Percentiles rank a stretch among this genome's conserved stretches.
These are phyloP conservation scores for Ophiostoma pallidulum DNA, from an alignment of 2,329 filamentous ascomycete genomes.

Conservation along the genomic window DNA sequence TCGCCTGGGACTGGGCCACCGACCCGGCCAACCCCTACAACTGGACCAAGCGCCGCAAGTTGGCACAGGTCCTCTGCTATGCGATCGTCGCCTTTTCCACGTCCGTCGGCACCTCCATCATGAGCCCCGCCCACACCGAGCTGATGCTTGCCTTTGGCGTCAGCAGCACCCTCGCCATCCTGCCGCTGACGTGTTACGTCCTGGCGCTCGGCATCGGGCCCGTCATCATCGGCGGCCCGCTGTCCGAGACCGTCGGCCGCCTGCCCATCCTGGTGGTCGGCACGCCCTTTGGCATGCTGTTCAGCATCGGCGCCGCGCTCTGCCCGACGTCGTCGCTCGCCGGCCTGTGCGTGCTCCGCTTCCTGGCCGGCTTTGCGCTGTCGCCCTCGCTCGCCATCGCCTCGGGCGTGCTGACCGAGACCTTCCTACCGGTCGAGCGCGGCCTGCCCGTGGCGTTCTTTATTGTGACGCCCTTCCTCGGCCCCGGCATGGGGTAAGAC, in stretches of 20 bases:
- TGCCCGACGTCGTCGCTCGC: constrained; percentile 35
- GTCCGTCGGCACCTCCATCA: constrained; percentile 44
- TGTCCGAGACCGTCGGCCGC: constrained; percentile 50
- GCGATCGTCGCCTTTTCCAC: constrained; percentile 35
- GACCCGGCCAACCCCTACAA: constrained; percentile 42
- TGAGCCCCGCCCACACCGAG: constrained; percentile 36
- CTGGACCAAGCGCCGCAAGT: constrained; percentile 36
- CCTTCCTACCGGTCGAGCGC: constrained; percentile 33
- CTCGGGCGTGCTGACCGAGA: constrained; percentile 41
- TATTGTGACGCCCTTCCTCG: constrained; percentile 43
- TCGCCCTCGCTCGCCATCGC: constrained; percentile 40
- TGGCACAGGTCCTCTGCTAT: constrained; percentile 29
- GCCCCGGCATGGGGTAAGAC: constrained; percentile 42
- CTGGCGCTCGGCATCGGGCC: constrained; percentile 52
- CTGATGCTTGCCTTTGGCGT: constrained; percentile 46
- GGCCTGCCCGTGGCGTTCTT: constrained; percentile 35
- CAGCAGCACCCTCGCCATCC: constrained; percentile 44
- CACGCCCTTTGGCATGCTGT: constrained; percentile 40
- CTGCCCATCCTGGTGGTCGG: constrained; percentile 40
- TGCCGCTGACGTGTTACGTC: constrained; percentile 51
- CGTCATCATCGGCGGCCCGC: constrained; percentile 45
- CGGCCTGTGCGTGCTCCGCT: constrained; percentile 43
- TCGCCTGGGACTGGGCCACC: constrained; percentile 25
- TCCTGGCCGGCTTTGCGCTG: constrained; percentile 45
- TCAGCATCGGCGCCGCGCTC: constrained; percentile 46